Base-by-base conservation (phyloP, 1,284 basidiomycete species). In the Boletus subluridellus region DNA sequence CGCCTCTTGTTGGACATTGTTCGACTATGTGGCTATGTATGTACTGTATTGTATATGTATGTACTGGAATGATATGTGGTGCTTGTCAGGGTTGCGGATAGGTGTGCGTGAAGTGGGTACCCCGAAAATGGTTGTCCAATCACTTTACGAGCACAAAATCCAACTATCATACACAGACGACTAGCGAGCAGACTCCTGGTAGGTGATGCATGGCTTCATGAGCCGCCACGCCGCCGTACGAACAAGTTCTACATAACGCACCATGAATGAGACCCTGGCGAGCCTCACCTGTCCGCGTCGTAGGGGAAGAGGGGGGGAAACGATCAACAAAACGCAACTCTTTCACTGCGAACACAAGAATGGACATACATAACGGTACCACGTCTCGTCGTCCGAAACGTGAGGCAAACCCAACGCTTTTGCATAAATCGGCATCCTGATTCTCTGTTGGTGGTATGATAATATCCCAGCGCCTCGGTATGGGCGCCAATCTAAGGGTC, bases 371-470 rank as follows among this genome's bases (percentile, higher is more conserved):
- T 60, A 70, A 34, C 60, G 63, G 34, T 72, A 69, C 67, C 69
- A 69, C 15, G 51, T 66, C 58, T 65, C 67, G 35, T 69, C 65
- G 35, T 72, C 67, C n/a, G 68, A 59, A 48, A 69, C 28, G 30
- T 63, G 59, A 44, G 69, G 67, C 59, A 69, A 54, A 28, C 69
- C 68, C 15, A 59, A 65, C 12, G 69, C 4, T 45, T 63, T 69
- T 52, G 65, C 69, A 15, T 69, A 68, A 3, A 71, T 35, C 9
- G 68, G 66, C 66, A 59, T 54, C 49, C 57, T 57, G 42, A 69
- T 21, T 47, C 67, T 60, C 69, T 72, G 52, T 54, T 6, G 56
- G 34, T 49, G 21, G 48, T 0, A 42, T 26, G 14, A 21, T 21
- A 21, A 21, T 21, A 21, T 21, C 21, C n/a, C 30, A n/a, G 12